Evolutionary conservation across 2,329 filamentous ascomycete genomes (phyloP).

Genomic region (Blastomyces parvus): DNA sequence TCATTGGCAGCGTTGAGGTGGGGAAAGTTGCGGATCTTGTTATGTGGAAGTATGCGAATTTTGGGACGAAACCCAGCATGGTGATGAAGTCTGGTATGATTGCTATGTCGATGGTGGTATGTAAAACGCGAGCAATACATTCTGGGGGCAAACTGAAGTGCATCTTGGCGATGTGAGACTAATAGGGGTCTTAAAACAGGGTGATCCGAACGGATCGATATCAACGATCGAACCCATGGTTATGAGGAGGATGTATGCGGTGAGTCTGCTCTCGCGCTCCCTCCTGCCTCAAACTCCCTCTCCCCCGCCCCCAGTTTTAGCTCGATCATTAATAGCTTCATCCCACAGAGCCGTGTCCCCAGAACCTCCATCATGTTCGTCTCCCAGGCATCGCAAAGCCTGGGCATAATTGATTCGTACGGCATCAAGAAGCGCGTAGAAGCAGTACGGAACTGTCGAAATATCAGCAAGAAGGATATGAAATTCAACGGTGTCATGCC

Average conservation of each 20-base stretch:
- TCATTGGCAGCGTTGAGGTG: constrained; percentile 78
- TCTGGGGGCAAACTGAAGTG: background rate
- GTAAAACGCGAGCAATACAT: constrained; percentile 17
- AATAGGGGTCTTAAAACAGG: constrained; percentile 38
- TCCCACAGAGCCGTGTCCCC: constrained; percentile 51
- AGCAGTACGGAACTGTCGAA: constrained; percentile 65
- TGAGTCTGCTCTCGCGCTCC: constrained; percentile 20
- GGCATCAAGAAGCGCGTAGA: constrained; percentile 70
- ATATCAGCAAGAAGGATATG: constrained; percentile 76
- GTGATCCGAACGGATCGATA: constrained; percentile 73
- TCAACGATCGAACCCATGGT: constrained; percentile 79
- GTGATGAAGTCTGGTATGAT: constrained; percentile 87
- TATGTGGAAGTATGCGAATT: constrained; percentile 74
- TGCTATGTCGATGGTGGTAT: constrained; percentile 71
- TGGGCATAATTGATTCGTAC: constrained; percentile 60
- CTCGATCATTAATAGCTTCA: background rate
- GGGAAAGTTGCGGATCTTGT: constrained; percentile 87
- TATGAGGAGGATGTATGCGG: constrained; percentile 75
- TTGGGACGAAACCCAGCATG: constrained; percentile 73
- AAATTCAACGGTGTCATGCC: constrained; percentile 77
- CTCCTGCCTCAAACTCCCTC: background rate
- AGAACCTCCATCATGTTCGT: constrained; percentile 72
- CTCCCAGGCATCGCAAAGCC: constrained; percentile 58
- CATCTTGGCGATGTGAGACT: background rate
- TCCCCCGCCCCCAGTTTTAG: background rate